phyloP scores from a whole-genome alignment of 2,329 filamentous ascomycete genomes.

The Stemphylium vesicarium region DNA sequence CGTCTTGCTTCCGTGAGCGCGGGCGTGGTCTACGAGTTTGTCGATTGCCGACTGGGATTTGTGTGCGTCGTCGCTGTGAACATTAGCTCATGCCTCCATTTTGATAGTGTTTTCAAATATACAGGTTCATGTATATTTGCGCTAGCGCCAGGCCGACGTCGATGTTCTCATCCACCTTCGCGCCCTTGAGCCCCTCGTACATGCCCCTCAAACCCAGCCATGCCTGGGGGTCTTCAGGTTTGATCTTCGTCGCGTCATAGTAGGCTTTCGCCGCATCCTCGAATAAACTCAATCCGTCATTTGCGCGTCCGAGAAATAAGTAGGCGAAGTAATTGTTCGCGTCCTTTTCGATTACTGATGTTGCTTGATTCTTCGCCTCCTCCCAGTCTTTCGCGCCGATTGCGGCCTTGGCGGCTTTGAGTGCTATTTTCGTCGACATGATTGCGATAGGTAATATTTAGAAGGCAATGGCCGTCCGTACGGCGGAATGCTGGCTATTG shows the following conservation, averaged over 20 bases:
- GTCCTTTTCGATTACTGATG: slow-evolving; percentile 73
- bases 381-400: slow-evolving; percentile 81
- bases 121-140: slow-evolving; percentile 67
- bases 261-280: slow-evolving; percentile 81
- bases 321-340: slow-evolving; percentile 83
- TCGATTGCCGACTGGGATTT: slow-evolving; percentile 71
- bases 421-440: slow-evolving; percentile 66
- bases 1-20: slow-evolving; percentile 71
- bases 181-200: slow-evolving; percentile 75
- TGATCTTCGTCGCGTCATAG: slow-evolving; percentile 71
- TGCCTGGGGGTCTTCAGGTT: slow-evolving; percentile 77
- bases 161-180: slow-evolving; percentile 76
- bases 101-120: background rate
- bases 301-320: slow-evolving; percentile 85
- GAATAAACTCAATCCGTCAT: slow-evolving; percentile 74
- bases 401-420: slow-evolving; percentile 82
- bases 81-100: slow-evolving; percentile 12
- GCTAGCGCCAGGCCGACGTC: slow-evolving; percentile 75
- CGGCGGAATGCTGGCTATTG: slow-evolving; percentile 25
- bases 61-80: slow-evolving; percentile 61
- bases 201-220: slow-evolving; percentile 90
- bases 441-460: background rate
- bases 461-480: slow-evolving; percentile 8
- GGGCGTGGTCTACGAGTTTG: slow-evolving; percentile 78
- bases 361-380: slow-evolving; percentile 72